Conservation (phyloP, 2,329 filamentous ascomycete genomes). For the Scedosporium aurantiacum region DNA sequence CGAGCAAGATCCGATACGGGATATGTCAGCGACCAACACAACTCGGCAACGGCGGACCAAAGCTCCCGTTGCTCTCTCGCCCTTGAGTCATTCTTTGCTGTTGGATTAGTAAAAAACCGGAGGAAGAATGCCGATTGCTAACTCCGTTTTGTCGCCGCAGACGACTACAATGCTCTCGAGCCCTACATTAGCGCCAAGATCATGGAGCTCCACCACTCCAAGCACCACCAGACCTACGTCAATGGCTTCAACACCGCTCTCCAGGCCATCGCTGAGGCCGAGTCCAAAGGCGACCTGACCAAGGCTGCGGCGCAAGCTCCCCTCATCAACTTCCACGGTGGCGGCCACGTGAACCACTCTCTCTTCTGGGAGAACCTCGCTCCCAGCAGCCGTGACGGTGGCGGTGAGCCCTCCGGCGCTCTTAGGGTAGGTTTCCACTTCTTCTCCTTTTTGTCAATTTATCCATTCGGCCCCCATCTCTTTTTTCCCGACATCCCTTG, state of each 20-base stretch:
- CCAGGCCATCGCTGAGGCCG: constrained; percentile 58
- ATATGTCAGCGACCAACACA: not conserved
- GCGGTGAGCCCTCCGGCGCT: constrained; percentile 49
- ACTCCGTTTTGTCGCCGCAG: constrained; percentile 20
- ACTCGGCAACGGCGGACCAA: not conserved
- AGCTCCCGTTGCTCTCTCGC: not conserved
- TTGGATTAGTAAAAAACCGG: not conserved
- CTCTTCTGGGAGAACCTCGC: constrained; percentile 79
- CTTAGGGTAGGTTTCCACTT: constrained; percentile 36
- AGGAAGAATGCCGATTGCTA: not conserved
- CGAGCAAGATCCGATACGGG: not conserved
- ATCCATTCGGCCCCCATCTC: too few species aligned
- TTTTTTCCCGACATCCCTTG: not conserved
- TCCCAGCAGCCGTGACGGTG: constrained; percentile 50
- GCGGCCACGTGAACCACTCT: constrained; percentile 77
- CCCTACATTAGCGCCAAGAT: constrained; percentile 74
- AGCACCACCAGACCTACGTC: constrained; percentile 91
- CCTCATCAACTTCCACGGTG: constrained; percentile 67
- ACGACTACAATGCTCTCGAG: constrained; percentile 95
- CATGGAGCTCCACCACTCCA: constrained; percentile 92
- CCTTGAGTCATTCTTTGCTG: not conserved
- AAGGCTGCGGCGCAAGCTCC: constrained; percentile 39
- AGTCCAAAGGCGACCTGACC: constrained; percentile 47
- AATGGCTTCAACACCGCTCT: constrained; percentile 74
- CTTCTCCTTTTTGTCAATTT: not conserved